Evolutionary conservation across 208 protist species (phyloP), one percentile per base, ranked within the genome.

Genomic region (Strigomonas culicis): DNA sequence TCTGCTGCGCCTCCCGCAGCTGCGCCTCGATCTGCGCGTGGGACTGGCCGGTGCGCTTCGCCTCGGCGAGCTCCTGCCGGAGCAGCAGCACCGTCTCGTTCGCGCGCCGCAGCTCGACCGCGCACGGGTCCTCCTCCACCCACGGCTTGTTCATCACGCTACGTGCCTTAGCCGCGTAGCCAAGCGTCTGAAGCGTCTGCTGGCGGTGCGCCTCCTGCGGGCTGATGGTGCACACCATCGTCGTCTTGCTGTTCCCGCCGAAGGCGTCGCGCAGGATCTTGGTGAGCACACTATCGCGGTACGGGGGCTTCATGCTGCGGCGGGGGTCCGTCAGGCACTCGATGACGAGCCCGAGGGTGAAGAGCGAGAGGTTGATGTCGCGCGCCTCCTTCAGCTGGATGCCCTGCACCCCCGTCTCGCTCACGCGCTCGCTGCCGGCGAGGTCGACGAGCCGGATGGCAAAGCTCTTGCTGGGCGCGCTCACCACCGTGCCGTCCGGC

Each of bases 381-480:
- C 94, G 85, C 17, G 90, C 92, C 80, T 97, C 89, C n/a, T 80
- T 73, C 55, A 95, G 69, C 21, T 75, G 80, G 4, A 46, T 60
- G 11, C 90, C 88, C 57, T 88, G 81, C 27, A 92, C 89, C 66
- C 89, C 79, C 11, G 97, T 98, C 58, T 97, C 78, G 46, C 91
- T 87, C n/a, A 90, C 73, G 25, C 97, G 88, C 84, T 99, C 98
- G 28, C 92, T 97, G 11, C 98, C 98, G 0, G 98, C 98, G 6
- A 99, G 81, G 79, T 99, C 98, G 10, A 99, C 98, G 63, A 99
- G 79, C 21, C 84, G 83, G 39, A 94, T 81, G 63, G 85, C 92
- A 11, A 87, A 96, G 22, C 30, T 41, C 46, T 46, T 22, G 39
- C 43, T 30, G 44, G 64, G 28, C 46, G 59, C 56, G 59, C 63